Percentiles rank a stretch among this genome's conserved stretches.
These are phyloP conservation scores for Fusarium tjaetaba DNA, from an alignment of 2,329 filamentous ascomycete genomes.

Conservation along the genomic window DNA sequence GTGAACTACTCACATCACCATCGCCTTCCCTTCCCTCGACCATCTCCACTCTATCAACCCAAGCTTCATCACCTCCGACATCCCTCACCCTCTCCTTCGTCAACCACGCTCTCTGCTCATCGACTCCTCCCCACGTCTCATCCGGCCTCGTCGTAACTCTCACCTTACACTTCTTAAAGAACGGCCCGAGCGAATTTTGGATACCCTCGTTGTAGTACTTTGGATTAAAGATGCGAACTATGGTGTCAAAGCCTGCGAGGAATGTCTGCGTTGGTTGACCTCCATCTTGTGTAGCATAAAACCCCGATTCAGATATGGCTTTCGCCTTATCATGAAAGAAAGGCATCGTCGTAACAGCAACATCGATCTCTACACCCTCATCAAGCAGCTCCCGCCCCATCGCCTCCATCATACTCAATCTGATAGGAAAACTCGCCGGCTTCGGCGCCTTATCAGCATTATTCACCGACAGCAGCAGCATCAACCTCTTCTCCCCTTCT, in stretches of 20 bases:
- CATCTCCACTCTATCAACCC: conserved; percentile 70
- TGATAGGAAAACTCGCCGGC: conserved; percentile 73
- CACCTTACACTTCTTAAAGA: conserved; percentile 70
- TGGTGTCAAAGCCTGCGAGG: conserved; percentile 79
- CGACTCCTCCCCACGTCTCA: conserved; percentile 65
- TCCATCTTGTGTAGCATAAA: conserved; percentile 48
- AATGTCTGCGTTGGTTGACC: conserved; percentile 66
- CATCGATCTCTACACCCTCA: conserved; percentile 60
- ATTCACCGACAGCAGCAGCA: conserved; percentile 69
- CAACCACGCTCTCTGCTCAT: conserved; percentile 60
- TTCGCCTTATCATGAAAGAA: conserved; percentile 79
- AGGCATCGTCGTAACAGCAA: conserved; percentile 76
- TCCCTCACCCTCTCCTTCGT: conserved; percentile 57
- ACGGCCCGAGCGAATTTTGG: conserved; percentile 66
- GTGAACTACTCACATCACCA: conserved; percentile 67
- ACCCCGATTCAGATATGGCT: conserved; percentile 61
- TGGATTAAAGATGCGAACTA: conserved; percentile 75
- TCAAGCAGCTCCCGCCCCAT: conserved; percentile 67
- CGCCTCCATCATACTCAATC: conserved; percentile 76
- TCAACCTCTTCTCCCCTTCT: conserved; percentile 48
- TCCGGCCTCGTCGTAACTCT: conserved; percentile 72
- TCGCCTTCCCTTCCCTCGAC: conserved; percentile 59
- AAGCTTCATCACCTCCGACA: conserved; percentile 65
- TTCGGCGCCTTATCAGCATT: conserved; percentile 74
- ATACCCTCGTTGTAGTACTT: conserved; percentile 72